A percentile compares a stretch with the other conserved stretches of the same genome.
Conservation (phyloP, 495 filamentous ascomycete genomes). For the Neurospora hispaniola region DNA sequence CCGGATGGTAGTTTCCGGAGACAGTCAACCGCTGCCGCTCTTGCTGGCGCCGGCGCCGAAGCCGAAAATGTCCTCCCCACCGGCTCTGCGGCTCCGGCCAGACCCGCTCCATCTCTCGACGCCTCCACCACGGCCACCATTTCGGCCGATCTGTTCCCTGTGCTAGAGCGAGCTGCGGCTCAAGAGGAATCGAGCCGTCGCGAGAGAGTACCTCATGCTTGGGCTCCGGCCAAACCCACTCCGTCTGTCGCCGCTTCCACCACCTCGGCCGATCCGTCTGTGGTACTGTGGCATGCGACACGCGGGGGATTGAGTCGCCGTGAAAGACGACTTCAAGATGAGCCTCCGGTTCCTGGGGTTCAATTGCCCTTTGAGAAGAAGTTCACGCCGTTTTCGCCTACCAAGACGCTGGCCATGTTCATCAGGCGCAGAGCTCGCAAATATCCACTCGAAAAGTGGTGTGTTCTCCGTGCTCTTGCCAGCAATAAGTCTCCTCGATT, state of each 20-base stretch:
- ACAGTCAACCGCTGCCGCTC: background rate
- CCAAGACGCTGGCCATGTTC: conserved; percentile 8
- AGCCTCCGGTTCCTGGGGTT: background rate
- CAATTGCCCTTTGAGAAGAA: background rate
- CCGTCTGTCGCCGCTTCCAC: background rate
- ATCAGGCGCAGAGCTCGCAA: background rate
- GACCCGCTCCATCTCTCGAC: conserved; percentile 8
- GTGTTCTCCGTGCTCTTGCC: conserved; percentile 10
- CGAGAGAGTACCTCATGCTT: background rate
- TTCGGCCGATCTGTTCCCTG: background rate
- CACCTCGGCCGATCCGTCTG: background rate
- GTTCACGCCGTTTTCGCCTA: conserved; percentile 8
- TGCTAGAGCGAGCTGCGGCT: background rate
- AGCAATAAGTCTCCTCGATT: conserved; percentile 16
- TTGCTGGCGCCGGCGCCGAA: background rate
- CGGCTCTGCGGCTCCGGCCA: conserved; percentile 12
- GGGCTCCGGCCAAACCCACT: background rate
- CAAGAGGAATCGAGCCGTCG: background rate
- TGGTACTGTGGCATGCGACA: background rate
- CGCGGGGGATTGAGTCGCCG: background rate
- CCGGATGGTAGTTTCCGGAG: background rate
- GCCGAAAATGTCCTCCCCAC: background rate
- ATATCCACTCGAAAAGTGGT: conserved; percentile 5
- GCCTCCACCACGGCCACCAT: background rate
- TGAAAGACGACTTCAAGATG: conserved; percentile 1